Evolutionary conservation across 495 filamentous ascomycete species (phyloP).

Genomic region (Tuber calosporum): DNA sequence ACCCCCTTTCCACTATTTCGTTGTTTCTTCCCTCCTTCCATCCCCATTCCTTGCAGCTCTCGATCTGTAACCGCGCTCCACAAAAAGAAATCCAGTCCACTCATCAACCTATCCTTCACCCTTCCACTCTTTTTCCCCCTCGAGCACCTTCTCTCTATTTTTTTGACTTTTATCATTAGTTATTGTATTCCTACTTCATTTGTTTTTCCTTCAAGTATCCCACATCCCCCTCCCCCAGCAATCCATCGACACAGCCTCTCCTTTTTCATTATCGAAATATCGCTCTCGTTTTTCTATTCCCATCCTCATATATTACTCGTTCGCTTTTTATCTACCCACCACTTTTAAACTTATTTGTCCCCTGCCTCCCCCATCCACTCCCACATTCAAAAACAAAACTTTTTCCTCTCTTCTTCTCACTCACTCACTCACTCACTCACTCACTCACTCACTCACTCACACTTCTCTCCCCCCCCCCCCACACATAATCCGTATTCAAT

Average conservation of each 20-base stretch:
- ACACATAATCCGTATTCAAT: constrained; percentile 5
- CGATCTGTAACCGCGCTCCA: constrained; percentile 36
- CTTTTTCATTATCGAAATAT: constrained; percentile 2
- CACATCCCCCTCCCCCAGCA: neutral
- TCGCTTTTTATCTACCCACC: constrained; percentile 18
- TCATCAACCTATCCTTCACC: constrained; percentile 19
- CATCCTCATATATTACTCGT: constrained; percentile 19
- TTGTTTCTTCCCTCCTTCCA: constrained; percentile 37
- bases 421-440: constrained; percentile 5
- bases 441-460: constrained; percentile 1
- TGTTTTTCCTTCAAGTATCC: constrained; percentile 11
- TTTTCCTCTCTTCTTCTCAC: neutral
- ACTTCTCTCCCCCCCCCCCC: constrained; percentile 4
- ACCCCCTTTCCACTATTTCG: constrained; percentile 36
- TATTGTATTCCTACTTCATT: constrained; percentile 29
- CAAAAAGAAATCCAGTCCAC: constrained; percentile 31
- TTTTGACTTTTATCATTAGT: constrained; percentile 31
- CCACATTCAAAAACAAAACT: constrained; percentile 4
- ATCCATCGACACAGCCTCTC: constrained; percentile 4
- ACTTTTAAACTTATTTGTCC: constrained; percentile 13
- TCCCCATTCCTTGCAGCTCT: constrained; percentile 38
- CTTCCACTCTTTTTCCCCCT: constrained; percentile 4
- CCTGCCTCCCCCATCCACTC: constrained; percentile 7
- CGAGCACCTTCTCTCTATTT: constrained; percentile 12
- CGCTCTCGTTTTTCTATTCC: constrained; percentile 11